Conservation (phyloP, 441 rosid genomes). For the Pelargonium myrrhifolium region DNA sequence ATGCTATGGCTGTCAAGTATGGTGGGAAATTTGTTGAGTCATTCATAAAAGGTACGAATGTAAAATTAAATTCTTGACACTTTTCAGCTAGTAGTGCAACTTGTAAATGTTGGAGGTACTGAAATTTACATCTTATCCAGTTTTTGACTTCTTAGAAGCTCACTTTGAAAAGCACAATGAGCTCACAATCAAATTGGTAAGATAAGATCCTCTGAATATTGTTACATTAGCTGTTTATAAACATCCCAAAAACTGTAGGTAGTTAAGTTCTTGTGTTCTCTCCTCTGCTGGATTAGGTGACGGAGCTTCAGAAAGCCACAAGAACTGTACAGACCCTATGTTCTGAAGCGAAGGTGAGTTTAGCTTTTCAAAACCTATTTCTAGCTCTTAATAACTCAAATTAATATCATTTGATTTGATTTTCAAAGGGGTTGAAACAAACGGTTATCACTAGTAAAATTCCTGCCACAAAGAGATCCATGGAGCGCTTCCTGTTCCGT, state of each 20-base stretch:
- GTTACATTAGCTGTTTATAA: neutral
- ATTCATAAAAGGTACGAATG: conserved; percentile 63
- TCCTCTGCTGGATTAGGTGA: conserved; percentile 38
- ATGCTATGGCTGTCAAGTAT: conserved; percentile 75
- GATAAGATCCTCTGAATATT: conserved; percentile 19
- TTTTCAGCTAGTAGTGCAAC: conserved; percentile 8
- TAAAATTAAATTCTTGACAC: neutral
- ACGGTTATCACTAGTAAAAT: conserved; percentile 65
- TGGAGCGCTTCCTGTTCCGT: conserved; percentile 76
- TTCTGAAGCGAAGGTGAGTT: conserved; percentile 84
- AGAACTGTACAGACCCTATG: conserved; percentile 79
- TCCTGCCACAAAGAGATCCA: conserved; percentile 66
- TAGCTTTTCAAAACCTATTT: conserved; percentile 6
- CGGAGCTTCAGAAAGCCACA: conserved; percentile 80
- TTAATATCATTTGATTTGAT: conserved; percentile 14
- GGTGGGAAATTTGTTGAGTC: conserved; percentile 74
- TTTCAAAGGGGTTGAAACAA: conserved; percentile 63
- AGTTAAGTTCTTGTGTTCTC: conserved; percentile 5
- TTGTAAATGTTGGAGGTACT: conserved; percentile 16
- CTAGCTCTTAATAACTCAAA: neutral
- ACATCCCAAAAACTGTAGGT: neutral
- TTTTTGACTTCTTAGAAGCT: conserved; percentile 60
- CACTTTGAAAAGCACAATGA: conserved; percentile 62
- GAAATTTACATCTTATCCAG: conserved; percentile 35
- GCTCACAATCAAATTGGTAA: conserved; percentile 55